Conservation (phyloP, 2,329 filamentous ascomycete species). For the Fonsecaea erecta region DNA sequence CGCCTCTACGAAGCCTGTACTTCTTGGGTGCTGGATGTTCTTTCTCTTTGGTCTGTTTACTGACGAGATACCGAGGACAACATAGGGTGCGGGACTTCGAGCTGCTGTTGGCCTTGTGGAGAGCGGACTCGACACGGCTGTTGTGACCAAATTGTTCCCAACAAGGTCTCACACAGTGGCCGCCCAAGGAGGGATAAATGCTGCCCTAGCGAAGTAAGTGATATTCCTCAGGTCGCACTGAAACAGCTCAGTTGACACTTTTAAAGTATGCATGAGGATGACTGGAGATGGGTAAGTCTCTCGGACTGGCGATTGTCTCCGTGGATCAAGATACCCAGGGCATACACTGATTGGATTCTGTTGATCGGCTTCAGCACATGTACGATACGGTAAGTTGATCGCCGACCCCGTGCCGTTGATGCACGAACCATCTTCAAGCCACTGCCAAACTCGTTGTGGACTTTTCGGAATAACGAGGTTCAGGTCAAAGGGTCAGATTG, state of each 20-base stretch:
- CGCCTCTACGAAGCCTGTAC: no score
- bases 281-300: conserved; percentile 54
- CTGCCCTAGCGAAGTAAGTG: conserved; percentile 57
- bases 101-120: conserved; percentile 68
- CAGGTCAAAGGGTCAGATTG: conserved; percentile 61
- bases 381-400: conserved; percentile 55
- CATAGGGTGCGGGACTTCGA: conserved; percentile 60
- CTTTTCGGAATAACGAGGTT: background rate
- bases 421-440: background rate
- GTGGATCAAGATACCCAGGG: background rate
- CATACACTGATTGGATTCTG: background rate
- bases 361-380: conserved; percentile 51
- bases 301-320: background rate
- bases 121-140: conserved; percentile 67
- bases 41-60: background rate
- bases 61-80: background rate
- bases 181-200: conserved; percentile 68
- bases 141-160: conserved; percentile 67
- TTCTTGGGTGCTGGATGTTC: background rate
- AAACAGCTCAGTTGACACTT: conserved; percentile 23
- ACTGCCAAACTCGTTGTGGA: background rate
- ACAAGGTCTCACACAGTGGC: conserved; percentile 69
- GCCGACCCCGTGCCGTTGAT: background rate
- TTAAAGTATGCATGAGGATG: conserved; percentile 56
- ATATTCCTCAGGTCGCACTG: background rate